A percentile compares a stretch with the other conserved stretches of the same genome.
These are phyloP conservation scores for Claviceps africana DNA, from an alignment of 2,329 filamentous ascomycete genomes.

Conservation along the genomic window DNA sequence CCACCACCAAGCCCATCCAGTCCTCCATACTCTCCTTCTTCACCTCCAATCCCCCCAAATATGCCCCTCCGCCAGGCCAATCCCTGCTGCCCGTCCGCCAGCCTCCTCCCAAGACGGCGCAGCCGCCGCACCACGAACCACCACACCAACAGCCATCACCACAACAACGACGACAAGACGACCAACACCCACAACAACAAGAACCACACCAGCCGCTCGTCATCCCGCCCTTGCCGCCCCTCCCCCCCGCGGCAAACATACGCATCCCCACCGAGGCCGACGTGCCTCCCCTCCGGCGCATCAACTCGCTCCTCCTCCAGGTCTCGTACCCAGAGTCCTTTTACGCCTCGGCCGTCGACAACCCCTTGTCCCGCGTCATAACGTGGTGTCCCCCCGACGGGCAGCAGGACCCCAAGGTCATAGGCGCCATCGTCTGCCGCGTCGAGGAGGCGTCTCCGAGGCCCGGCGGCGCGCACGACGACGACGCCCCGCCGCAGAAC, in stretches of 20 bases:
- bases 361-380: conserved; percentile 45
- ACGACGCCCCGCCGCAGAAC: conserved; percentile 22
- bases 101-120: conserved; percentile 13
- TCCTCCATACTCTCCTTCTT: conserved; percentile 52
- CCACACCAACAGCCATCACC: conserved; percentile 6
- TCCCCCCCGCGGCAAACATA: conserved; percentile 37
- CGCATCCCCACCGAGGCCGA: conserved; percentile 35
- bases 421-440: conserved; percentile 50
- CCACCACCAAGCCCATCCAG: conserved; percentile 26
- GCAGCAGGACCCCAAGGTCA: conserved; percentile 31
- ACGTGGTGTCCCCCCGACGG: conserved; percentile 38
- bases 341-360: conserved; percentile 40
- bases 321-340: conserved; percentile 51
- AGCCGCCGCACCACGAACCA: too few relatives aligned
- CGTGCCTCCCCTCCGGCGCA: conserved; percentile 44
- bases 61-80: conserved; percentile 19
- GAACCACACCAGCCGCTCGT: conserved; percentile 11
- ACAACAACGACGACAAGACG: not conserved
- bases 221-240: conserved; percentile 13
- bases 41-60: conserved; percentile 28
- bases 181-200: not conserved
- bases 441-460: conserved; percentile 31
- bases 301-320: conserved; percentile 50
- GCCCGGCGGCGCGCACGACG: not conserved
- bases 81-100: conserved; percentile 15